Base-by-base conservation (phyloP, 2,329 filamentous ascomycete genomes). In the Phialocephala subalpina region DNA sequence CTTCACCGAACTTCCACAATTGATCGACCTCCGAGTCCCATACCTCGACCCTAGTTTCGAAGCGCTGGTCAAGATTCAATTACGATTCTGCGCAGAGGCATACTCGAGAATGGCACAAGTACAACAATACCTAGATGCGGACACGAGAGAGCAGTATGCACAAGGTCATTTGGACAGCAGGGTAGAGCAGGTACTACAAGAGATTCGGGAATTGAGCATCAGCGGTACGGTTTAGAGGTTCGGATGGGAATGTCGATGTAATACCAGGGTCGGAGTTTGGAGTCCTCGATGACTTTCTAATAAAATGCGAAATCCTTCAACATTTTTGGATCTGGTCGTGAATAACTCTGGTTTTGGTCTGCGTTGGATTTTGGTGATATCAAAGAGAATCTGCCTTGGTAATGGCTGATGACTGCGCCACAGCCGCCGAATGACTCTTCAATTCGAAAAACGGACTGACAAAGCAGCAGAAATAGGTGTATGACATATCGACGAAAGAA, bases 41-140 rank as follows among this genome's bases (percentile, higher is more conserved):
- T 99, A 99, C 77, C 88, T 99, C 64, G 96, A 99, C 75, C 97
- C 97, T 0, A 95, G 90, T 68, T 99, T 99, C 77, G 96, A 99
- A 81, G 96, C 97, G 0, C 88, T 99, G 60, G 96, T 99, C 78
- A 99, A 99, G 85, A 99, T 99, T 72, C 96, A 99, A 82, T 80
- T 99, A 75, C 87, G 96, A 42, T 99, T 99, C 83, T 99, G 97
- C 76, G 96, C 97, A 8, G 96, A 99, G 82, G 96, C 96, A 1
- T 99, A 99, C 80, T 94, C 90, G 68, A 87, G 96, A 57, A 99
- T 99, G 96, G 96, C 97, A 29, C 97, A 99, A 82, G 97, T 99
- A 64, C 96, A 99, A 82, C 96, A 99, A 82, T 98, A 97, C 78
- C 85, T 99, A 36, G 96, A 98, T 77, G 92, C 95, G 35, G 94